phyloP scores from a whole-genome alignment of 2,329 filamentous ascomycete species.

The Fonsecaea pedrosoi region DNA sequence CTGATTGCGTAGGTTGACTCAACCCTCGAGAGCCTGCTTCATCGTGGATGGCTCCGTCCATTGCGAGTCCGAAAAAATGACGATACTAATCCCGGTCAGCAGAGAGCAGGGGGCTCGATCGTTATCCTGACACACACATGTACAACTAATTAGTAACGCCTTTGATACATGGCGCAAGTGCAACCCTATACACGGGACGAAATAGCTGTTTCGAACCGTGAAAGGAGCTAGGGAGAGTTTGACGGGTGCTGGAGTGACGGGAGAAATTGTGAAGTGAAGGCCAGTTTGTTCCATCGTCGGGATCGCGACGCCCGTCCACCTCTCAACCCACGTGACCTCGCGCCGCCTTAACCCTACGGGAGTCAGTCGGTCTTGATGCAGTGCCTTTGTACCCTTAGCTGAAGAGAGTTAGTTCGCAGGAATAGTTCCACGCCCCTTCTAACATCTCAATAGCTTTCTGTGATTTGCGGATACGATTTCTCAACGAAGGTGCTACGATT shows the following conservation, averaged over 20 bases:
- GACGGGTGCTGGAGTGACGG: background rate
- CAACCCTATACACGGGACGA: conserved; percentile 2
- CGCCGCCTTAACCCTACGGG: no score
- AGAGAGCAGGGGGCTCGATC: conserved; percentile 9
- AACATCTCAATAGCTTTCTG: no score
- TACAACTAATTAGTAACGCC: conserved; percentile 27
- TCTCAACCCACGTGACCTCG: no score
- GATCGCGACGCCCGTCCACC: no score
- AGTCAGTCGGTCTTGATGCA: no score
- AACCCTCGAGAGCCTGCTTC: conserved; percentile 18
- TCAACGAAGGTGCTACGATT: conserved; percentile 20
- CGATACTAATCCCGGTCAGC: conserved; percentile 31
- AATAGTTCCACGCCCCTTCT: no score
- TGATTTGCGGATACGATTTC: conserved; percentile 18
- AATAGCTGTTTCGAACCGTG: background rate
- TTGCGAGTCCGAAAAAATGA: conserved; percentile 12
- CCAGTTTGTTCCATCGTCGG: conserved; percentile 8
- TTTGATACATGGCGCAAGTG: conserved; percentile 30
- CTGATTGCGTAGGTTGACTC: conserved; percentile 31
- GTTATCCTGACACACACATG: conserved; percentile 20
- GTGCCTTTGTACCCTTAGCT: no score
- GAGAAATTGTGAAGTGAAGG: conserved; percentile 13
- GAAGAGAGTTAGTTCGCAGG: no score
- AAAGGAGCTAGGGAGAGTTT: background rate
- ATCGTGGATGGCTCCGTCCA: conserved; percentile 19